phyloP scores from a whole-genome alignment of 2,329 filamentous ascomycete genomes.

The Alternaria atra region DNA sequence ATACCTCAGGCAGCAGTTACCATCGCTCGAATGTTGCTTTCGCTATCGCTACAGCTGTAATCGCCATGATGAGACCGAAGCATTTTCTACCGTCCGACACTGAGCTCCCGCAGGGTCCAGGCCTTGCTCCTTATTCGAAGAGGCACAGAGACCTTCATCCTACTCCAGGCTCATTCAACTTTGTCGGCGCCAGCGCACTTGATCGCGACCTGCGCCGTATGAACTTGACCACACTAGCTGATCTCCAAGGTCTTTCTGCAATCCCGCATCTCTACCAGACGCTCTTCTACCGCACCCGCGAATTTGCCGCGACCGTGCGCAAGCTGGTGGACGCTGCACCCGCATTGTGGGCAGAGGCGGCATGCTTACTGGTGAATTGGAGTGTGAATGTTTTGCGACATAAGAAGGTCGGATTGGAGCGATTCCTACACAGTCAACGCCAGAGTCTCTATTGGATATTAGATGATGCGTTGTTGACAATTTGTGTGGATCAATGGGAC shows the following conservation, averaged over 20 bases:
- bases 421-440: constrained; percentile 23
- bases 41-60: neutral
- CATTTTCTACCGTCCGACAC: neutral
- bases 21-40: neutral
- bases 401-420: constrained; percentile 11
- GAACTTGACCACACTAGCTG: constrained; percentile 9
- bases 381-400: constrained; percentile 16
- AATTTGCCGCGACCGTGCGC: constrained; percentile 15
- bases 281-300: constrained; percentile 19
- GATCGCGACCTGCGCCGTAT: neutral
- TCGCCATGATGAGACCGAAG: neutral
- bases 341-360: constrained; percentile 13
- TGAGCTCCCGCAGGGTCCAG: neutral
- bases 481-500: constrained; percentile 25
- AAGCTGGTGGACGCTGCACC: constrained; percentile 8
- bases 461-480: constrained; percentile 24
- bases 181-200: neutral
- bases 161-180: neutral
- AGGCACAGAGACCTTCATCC: neutral
- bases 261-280: constrained; percentile 14
- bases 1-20: neutral
- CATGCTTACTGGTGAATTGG: constrained; percentile 19
- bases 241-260: constrained; percentile 2
- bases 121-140: neutral
- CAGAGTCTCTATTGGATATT: constrained; percentile 27